Conservation (phyloP, 257 asterid species). For the Anisodus acutangulus region DNA sequence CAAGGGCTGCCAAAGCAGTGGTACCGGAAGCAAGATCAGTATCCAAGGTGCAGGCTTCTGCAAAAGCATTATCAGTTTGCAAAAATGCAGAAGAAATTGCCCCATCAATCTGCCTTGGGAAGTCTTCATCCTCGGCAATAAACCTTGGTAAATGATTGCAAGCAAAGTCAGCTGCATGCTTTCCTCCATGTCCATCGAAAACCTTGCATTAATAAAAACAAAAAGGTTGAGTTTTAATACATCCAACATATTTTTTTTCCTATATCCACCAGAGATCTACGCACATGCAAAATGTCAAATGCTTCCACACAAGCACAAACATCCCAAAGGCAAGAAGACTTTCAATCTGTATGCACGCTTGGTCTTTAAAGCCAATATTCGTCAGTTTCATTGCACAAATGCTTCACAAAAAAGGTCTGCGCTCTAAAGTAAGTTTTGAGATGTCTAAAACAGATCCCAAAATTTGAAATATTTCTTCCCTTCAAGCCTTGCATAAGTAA, state of each 20-base stretch:
- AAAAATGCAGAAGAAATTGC: slow-evolving; percentile 77
- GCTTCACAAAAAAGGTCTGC: not conserved
- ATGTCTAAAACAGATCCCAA: not conserved
- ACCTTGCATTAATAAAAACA: slow-evolving; percentile 52
- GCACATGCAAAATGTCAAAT: not conserved
- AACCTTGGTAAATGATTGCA: slow-evolving; percentile 82
- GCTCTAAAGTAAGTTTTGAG: not conserved
- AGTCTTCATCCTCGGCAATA: slow-evolving; percentile 69
- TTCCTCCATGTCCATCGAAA: slow-evolving; percentile 99
- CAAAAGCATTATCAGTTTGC: slow-evolving; percentile 87
- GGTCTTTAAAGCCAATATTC: not conserved
- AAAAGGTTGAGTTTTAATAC: not conserved
- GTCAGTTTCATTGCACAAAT: not conserved
- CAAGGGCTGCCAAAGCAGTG: slow-evolving; percentile 91
- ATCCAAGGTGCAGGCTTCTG: slow-evolving; percentile 83
- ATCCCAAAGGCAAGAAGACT: not conserved
- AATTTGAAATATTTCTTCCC: not conserved
- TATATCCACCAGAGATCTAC: not conserved
- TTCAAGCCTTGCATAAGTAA: not conserved
- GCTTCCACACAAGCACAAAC: not conserved
- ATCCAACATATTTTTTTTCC: not conserved
- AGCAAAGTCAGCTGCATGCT: slow-evolving; percentile 95
- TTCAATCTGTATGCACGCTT: not conserved
- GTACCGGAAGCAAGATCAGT: slow-evolving; percentile 96
- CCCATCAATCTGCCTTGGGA: slow-evolving; percentile 74